Base-by-base conservation (phyloP, 202 grass and related monocot species). In the Schoenoplectus triqueter region DNA sequence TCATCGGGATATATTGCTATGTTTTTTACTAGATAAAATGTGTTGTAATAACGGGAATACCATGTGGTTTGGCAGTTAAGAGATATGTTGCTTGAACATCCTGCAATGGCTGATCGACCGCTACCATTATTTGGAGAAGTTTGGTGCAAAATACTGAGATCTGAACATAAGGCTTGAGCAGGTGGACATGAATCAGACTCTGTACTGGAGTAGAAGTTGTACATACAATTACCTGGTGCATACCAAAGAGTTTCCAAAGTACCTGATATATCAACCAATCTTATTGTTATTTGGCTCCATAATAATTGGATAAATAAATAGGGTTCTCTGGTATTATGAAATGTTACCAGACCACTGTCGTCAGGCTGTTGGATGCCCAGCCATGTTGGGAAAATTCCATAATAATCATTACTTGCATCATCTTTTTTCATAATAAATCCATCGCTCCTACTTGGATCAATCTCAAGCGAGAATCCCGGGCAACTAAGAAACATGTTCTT, bases 361-460 rank as follows among this genome's bases (percentile, higher is more conserved):
- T 91, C 70, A 80, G 44, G 19, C n/a, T 88, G 57, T 49, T 1
- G 69, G 69, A 88, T 22, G 2, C 61, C 9, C 82, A 92, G 66
- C 88, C 80, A 72, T 7, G 1, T 5, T 1, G 85, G 88, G 19
- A 86, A 92, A 13, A 40, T 64, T 2, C 73, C 88, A 22, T 55
- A 0, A 84, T 80, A 71, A 0, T 10, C 75, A 0, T 0, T 7
- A 75, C 0, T 13, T 14, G 0, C 0, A 4, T 0, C 3, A 14
- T 15, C 11, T 14, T 21, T 0, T 48, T 4, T 56, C 1, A 86
- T 76, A 69, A 81, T 41, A 60, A 90, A 92, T 0, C 83, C 84
- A 62, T 73, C n/a, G 2, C 44, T 88, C 44, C 66, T 82, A 64
- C 21, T 87, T 78, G 85, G 21, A 83, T 90, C 66, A 73, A 90